Evolutionary conservation across 2,329 filamentous ascomycete genomes (phyloP), one percentile per base, ranked within the genome.

Genomic region (Monilinia polystroma): DNA sequence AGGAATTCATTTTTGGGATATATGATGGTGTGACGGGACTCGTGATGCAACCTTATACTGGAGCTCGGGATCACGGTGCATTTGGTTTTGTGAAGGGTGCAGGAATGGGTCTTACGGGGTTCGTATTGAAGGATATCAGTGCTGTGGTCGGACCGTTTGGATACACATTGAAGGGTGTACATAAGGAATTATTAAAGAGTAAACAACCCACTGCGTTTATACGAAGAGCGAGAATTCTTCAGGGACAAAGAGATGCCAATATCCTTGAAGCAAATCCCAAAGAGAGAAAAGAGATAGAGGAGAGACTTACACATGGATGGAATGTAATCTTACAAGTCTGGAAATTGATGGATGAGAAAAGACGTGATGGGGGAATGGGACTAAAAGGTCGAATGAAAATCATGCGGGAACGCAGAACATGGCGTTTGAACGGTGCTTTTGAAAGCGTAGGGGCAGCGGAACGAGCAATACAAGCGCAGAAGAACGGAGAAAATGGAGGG

Each of bases 21-120:
- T 89, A 86, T 72, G 88, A 90, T 71, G 88, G 85, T 16, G 81
- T 87, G 59, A 87, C 86, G 0, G 88, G 88, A 0, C 75, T 91
- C 0, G 82, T 89, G 20, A 80, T 80, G 2, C 83, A 89, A 20
- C 88, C 88, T 0, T 77, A 84, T 53, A 81, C 81, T 0, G 86
- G 85, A 0, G 86, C 86, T 3, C 23, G 59, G 18, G 58, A 66
- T 10, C 41, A 54, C 6, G 64, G 64, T 6, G 51, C 32, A 16
- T 45, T 63, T 7, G 65, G 65, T 2, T 49, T 63, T 14, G 32
- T 66, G 14, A 66, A 66, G n/a, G 65, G 65, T 2, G 43, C 64
- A 18, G 65, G 65, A 26, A 66, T 63, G 51, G 65, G 65, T 8
- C 38, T 63, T 14, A 56, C 58, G 12, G 65, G 65, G 18, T 66